Evolutionary conservation across 2,329 filamentous ascomycete genomes (phyloP).

Genomic region (Xylaria sp.): DNA sequence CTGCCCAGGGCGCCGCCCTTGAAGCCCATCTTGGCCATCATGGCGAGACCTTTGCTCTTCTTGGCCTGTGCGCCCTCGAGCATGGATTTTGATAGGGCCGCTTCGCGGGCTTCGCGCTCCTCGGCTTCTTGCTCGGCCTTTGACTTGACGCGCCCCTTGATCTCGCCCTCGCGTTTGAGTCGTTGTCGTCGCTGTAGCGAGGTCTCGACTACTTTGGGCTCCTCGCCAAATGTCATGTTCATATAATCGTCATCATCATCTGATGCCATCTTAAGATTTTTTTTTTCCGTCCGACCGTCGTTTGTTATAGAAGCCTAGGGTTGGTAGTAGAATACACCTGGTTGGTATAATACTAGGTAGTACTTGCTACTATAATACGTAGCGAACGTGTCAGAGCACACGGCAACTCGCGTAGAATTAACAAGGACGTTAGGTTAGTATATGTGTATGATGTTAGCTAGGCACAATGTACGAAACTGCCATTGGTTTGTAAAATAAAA

Average conservation of each 20-base stretch:
- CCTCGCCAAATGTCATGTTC: constrained; percentile 88
- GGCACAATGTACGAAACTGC: background rate
- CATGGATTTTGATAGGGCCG: constrained; percentile 78
- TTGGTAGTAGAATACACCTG: background rate
- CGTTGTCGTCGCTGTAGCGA: constrained; percentile 66
- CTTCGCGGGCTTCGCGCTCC: constrained; percentile 77
- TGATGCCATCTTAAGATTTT: constrained; percentile 39
- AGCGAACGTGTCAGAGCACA: background rate
- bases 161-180: constrained; percentile 72
- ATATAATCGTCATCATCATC: constrained; percentile 93
- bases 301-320: background rate
- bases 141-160: constrained; percentile 75
- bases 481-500: constrained; percentile 27
- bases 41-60: constrained; percentile 87
- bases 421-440: too few relatives aligned
- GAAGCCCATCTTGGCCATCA: constrained; percentile 98
- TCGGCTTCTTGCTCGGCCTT: constrained; percentile 85
- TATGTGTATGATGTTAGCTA: background rate
- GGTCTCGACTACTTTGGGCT: constrained; percentile 63
- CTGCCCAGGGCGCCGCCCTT: constrained; percentile 80
- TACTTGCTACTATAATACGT: background rate
- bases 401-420: background rate
- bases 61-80: constrained; percentile 64
- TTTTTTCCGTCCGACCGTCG: background rate
- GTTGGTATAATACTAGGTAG: background rate